Percentiles rank a stretch among this genome's conserved stretches.
Evolutionary conservation across 169 alveolate genomes (phyloP).

Genomic region (Toxoplasma gondii): DNA sequence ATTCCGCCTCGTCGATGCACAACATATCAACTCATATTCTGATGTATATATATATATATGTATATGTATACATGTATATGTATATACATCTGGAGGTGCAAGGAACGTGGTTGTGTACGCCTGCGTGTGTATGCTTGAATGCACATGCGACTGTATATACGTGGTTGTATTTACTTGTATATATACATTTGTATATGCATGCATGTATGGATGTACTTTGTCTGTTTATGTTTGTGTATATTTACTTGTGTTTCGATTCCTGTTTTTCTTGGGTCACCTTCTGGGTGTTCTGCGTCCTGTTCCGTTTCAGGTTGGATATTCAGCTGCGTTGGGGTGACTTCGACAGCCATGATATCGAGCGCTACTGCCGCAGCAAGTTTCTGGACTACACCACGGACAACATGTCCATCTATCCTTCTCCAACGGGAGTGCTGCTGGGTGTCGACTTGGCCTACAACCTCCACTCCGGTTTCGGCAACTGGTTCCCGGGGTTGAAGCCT

Average conservation of each 20-base stretch:
- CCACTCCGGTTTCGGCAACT: conserved; percentile 99
- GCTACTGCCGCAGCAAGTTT: conserved; percentile 99
- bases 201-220: not conserved
- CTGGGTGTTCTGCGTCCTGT: not conserved
- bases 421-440: conserved; percentile 98
- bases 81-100: not conserved
- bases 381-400: conserved; percentile 99
- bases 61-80: too few relatives aligned
- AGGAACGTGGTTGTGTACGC: too few relatives aligned
- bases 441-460: conserved; percentile 99
- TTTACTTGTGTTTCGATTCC: not conserved
- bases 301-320: conserved; percentile 96
- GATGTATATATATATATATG: too few relatives aligned
- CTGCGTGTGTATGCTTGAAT: too few relatives aligned
- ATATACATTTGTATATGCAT: not conserved
- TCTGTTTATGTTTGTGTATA: not conserved
- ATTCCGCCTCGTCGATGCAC: not conserved
- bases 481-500: conserved; percentile 98
- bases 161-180: too few relatives aligned
- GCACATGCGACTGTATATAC: too few relatives aligned
- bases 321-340: conserved; percentile 99
- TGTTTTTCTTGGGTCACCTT: not conserved
- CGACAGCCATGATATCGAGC: conserved; percentile 99
- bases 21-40: too few relatives aligned
- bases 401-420: conserved; percentile 98